A percentile compares a stretch with the other conserved stretches of the same genome.
These are phyloP conservation scores for Paramecium octaurelia DNA, from an alignment of 73 alveolate species.

Conservation along the genomic window DNA sequence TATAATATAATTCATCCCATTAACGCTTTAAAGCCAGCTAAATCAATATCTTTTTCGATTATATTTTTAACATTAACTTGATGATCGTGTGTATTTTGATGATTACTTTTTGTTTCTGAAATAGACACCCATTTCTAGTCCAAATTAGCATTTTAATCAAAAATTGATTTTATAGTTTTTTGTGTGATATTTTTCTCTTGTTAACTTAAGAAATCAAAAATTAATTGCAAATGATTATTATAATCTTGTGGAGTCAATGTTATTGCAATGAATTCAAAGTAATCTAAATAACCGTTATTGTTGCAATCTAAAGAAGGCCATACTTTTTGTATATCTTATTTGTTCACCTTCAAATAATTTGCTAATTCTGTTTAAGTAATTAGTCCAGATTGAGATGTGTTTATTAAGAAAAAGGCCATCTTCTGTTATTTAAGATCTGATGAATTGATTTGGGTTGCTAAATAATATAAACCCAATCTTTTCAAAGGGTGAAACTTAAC, in stretches of 20 bases:
- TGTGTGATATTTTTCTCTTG: not conserved
- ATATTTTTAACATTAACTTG: slow-evolving; percentile 12
- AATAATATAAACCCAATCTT: not conserved
- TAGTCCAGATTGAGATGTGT: slow-evolving; percentile 8
- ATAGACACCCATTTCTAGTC: slow-evolving; percentile 9
- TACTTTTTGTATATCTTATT: not conserved
- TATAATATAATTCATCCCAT: not conserved
- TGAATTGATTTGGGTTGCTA: slow-evolving; percentile 9
- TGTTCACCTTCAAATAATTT: not conserved
- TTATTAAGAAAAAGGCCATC: not conserved
- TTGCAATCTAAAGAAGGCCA: slow-evolving; percentile 26
- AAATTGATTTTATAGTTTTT: slow-evolving; percentile 4
- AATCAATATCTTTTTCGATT: slow-evolving; percentile 15
- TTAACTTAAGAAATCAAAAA: slow-evolving; percentile 26
- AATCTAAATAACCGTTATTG: slow-evolving; percentile 17
- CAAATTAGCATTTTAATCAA: slow-evolving; percentile 27
- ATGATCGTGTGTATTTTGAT: not conserved
- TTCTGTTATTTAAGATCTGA: not conserved
- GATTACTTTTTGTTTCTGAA: not conserved
- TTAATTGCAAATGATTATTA: not conserved
- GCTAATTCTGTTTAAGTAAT: slow-evolving; percentile 30
- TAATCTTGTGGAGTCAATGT: slow-evolving; percentile 25
- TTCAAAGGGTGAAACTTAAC: slow-evolving; percentile 17
- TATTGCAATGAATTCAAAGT: slow-evolving; percentile 36
- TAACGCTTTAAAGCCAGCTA: not conserved